Base-by-base conservation (phyloP, 2,329 filamentous ascomycete species). In the Fusarium sp. region DNA sequence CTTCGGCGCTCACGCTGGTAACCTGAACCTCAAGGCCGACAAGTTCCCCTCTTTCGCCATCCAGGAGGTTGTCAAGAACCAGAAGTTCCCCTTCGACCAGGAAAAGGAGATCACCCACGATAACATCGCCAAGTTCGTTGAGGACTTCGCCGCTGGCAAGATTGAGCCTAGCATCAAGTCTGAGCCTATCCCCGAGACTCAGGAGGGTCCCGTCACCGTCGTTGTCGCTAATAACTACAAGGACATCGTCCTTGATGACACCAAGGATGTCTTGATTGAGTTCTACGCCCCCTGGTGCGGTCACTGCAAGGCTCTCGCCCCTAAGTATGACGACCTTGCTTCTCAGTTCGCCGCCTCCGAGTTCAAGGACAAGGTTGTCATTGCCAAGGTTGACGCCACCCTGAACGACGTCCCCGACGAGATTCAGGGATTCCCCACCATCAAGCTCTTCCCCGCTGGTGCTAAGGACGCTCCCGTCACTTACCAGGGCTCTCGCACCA, bases 201-300 rank as follows among this genome's bases (percentile, higher is more conserved):
- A 99, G 82, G 94, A 98, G 70, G 94, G 93, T 58, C 88, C 93
- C 69, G 95, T 98, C 76, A 91, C 90, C 65, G 87, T 97, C 66
- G 88, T 99, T 61, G 96, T 99, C 61, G 96, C 95, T 80, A 92
- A 97, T 85, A 95, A 88, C 84, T 99, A 98, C 88, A 87, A 97
- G 70, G 88, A 97, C 10, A 84, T 98, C 73, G 94, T 99, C 77
- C 88, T 98, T 57, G 92, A 99, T 79, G 92, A 97, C 81, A 87
- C 91, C 79, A 98, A 98, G 91, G 96, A 99, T 82, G 96, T 99
- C 63, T 89, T 99, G 73, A 84, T 99, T 70, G 96, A 99, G 86
- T 98, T 97, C 86, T 99, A 99, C 85, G 96, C 96, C 63, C 96
- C 96, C 70, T 99, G 96, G 96, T 99, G 96, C 81, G 96, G 96